A percentile compares a stretch with the other conserved stretches of the same genome.
These are phyloP conservation scores for Aegilops tauschii DNA, from an alignment of 176 grass and related monocot species.

Conservation along the genomic window DNA sequence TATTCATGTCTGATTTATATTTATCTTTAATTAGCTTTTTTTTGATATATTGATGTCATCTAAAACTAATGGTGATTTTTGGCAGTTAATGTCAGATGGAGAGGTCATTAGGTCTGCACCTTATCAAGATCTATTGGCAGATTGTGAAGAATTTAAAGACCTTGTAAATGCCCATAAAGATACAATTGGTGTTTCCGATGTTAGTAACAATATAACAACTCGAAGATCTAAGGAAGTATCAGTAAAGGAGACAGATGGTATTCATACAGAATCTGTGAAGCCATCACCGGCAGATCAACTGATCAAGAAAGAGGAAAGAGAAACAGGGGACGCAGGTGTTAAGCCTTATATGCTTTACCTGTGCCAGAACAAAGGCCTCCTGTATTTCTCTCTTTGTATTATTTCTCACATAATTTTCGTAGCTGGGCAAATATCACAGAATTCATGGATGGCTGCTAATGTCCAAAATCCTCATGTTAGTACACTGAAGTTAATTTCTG, in stretches of 20 bases:
- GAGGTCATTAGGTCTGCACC: conserved; percentile 53
- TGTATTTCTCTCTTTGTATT: conserved; percentile 44
- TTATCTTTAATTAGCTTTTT: background rate
- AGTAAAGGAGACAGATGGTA: conserved; percentile 41
- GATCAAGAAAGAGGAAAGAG: conserved; percentile 83
- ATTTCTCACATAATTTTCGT: conserved; percentile 60
- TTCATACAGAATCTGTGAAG: conserved; percentile 23
- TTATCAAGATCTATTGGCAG: conserved; percentile 59
- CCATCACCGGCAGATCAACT: conserved; percentile 53
- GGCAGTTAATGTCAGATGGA: conserved; percentile 88
- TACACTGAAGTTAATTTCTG: conserved; percentile 59
- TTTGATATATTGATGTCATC: background rate
- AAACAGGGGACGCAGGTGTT: conserved; percentile 76
- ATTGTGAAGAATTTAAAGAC: conserved; percentile 73
- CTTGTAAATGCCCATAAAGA: conserved; percentile 82
- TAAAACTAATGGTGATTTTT: background rate
- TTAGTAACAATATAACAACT: conserved; percentile 24
- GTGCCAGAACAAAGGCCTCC: conserved; percentile 66
- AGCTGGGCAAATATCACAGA: conserved; percentile 81
- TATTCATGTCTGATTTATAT: background rate
- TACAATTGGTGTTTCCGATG: conserved; percentile 44
- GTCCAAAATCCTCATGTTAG: conserved; percentile 64
- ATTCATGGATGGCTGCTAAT: conserved; percentile 92
- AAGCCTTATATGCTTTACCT: conserved; percentile 77
- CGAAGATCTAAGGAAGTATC: conserved; percentile 29